Base-by-base conservation (phyloP, 495 filamentous ascomycete genomes). In the Hypoxylon fuscum region DNA sequence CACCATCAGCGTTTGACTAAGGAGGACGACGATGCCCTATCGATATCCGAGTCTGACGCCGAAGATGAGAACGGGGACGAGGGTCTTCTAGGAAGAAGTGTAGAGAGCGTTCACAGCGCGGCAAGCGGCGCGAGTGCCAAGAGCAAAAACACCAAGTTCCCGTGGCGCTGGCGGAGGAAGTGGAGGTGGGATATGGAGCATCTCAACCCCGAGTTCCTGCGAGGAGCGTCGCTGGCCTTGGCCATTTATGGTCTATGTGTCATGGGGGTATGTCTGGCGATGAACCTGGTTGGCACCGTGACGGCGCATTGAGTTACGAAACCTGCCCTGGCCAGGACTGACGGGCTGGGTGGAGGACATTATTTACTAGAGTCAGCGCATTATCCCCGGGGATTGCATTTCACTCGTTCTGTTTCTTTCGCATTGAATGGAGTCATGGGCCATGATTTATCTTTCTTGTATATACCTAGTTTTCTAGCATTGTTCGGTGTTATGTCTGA, bases 201-300 rank as follows among this genome's bases (percentile, higher is more conserved):
- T 31, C 42, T 82, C 21, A 73, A 79, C 44, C 73, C 74, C 17
- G 81, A 76, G 8, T 56, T 96, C 23, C 72, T 97, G 35, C 78
- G 95, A 51, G 87, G 82, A 66, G 73, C 91, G 49, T 87, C 92
- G 51, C 74, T 98, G 20, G 88, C 78, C 3, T 77, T 98, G 56
- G 88, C 89, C 3, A 77, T 91, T 14, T 98, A 98, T 76, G 95
- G 95, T 7, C 52, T 89, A 5, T 70, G 90, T 45, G 92, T 98
- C 32, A 98, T 98, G 95, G 76, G 90, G 7, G 85, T 92, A 37
- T 98, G 94, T 70, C 75, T 98, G 66, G 76, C 83, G 31, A 92
- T 92, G 69, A 97, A 97, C 71, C 87, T 87, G 8, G 85, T 93
- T 64, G 91, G 92, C 44, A 76, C 85, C 20, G 63, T 62, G 4